Conservation (phyloP, 306 rosid genomes). For the barrel medic (Medicago truncatula) region MtrunA17r5.0-ANR NC_053046.1:20749501-20750000, state of each 20-base stretch:
- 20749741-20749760: too few relatives aligned
- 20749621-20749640: too few relatives aligned
- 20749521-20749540: background rate
- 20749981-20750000: conserved; percentile 51
- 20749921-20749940: background rate
- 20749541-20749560: too few relatives aligned
- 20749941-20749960: conserved; percentile 8
- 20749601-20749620: background rate
- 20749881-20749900: conserved; percentile 21
- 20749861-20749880: background rate
- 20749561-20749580: background rate
- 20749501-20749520: background rate
- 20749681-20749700: too few relatives aligned
- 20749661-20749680: too few relatives aligned
- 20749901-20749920: conserved; percentile 26
- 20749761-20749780: too few relatives aligned
- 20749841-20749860: background rate
- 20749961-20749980: conserved; percentile 48
- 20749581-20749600: background rate
- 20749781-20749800: too few relatives aligned
- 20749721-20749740: too few relatives aligned
- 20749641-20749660: too few relatives aligned
- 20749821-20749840: too few relatives aligned
- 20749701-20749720: too few relatives aligned
- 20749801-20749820: too few relatives aligned